These are phyloP conservation scores for Pulveroboletus sp. DNA, from an alignment of 768 basidiomycete species.

Conservation along the genomic window DNA sequence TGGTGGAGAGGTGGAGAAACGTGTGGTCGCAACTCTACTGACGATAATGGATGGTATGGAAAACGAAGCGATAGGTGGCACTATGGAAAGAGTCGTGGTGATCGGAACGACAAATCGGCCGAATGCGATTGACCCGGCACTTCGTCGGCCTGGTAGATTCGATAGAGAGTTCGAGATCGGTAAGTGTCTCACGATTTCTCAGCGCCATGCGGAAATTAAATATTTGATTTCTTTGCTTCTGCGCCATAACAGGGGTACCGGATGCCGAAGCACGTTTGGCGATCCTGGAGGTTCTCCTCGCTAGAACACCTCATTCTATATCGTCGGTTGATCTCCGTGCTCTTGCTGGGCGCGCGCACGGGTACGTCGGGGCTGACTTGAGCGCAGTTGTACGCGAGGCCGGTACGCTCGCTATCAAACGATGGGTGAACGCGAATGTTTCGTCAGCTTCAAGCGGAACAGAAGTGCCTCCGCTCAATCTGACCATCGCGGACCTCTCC, in stretches of 20 bases:
- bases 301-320: slow-evolving; percentile 75
- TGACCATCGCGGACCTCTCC: slow-evolving; percentile 62
- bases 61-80: slow-evolving; percentile 38
- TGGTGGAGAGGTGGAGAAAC: slow-evolving; percentile 92
- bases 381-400: slow-evolving; percentile 90
- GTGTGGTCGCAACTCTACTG: slow-evolving; percentile 91
- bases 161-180: slow-evolving; percentile 97
- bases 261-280: slow-evolving; percentile 79
- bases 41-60: slow-evolving; percentile 94
- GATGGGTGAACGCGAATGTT: slow-evolving; percentile 47
- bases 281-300: slow-evolving; percentile 82
- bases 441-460: slow-evolving; percentile 6
- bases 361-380: slow-evolving; percentile 96
- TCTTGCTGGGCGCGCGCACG: slow-evolving; percentile 80
- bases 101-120: slow-evolving; percentile 95
- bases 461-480: slow-evolving; percentile 30
- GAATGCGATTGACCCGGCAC: slow-evolving; percentile 92
- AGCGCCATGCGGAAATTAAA: not conserved
- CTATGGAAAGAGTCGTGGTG: slow-evolving; percentile 70
- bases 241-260: slow-evolving; percentile 64
- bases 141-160: slow-evolving; percentile 85
- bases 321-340: slow-evolving; percentile 53
- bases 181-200: slow-evolving; percentile 26
- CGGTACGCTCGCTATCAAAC: slow-evolving; percentile 87
- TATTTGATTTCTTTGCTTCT: not conserved